phyloP scores from a whole-genome alignment of 148 eudicot species.

The Cornus kousa region DNA sequence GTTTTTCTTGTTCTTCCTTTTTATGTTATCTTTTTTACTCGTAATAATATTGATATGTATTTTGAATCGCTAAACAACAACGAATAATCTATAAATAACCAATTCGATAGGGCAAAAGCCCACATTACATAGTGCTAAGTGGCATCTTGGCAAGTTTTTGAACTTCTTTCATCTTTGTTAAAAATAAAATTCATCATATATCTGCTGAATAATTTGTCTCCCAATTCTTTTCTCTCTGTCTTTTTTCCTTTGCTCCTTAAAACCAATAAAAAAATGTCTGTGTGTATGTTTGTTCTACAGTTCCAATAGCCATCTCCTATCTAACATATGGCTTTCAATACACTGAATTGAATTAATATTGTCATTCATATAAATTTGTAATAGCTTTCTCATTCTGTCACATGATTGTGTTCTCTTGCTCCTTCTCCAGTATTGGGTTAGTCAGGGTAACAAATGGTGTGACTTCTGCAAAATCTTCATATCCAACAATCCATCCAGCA shows the following conservation, averaged over 20 bases:
- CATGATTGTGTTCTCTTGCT: conserved; percentile 4
- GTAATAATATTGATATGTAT: background rate
- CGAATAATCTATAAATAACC: background rate
- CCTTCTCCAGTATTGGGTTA: conserved; percentile 84
- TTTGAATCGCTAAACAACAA: background rate
- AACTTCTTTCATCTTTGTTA: too few species aligned
- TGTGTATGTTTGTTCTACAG: background rate
- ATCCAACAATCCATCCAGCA: conserved; percentile 75
- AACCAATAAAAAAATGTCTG: too few species aligned
- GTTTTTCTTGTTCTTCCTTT: background rate
- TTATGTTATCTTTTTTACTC: background rate
- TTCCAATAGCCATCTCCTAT: background rate
- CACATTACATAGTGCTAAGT: background rate
- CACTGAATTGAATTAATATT: background rate
- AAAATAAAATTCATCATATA: too few species aligned
- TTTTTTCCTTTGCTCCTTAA: too few species aligned
- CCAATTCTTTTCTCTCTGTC: too few species aligned
- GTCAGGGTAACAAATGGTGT: conserved; percentile 98
- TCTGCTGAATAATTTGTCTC: too few species aligned
- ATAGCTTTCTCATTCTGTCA: background rate
- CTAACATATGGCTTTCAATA: background rate
- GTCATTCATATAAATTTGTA: background rate
- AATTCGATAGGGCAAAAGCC: background rate
- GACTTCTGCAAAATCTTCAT: conserved; percentile 87
- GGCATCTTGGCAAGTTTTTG: background rate